Evolutionary conservation across 495 filamentous ascomycete species (phyloP).

Genomic region (Aspergillus ellipticus): DNA sequence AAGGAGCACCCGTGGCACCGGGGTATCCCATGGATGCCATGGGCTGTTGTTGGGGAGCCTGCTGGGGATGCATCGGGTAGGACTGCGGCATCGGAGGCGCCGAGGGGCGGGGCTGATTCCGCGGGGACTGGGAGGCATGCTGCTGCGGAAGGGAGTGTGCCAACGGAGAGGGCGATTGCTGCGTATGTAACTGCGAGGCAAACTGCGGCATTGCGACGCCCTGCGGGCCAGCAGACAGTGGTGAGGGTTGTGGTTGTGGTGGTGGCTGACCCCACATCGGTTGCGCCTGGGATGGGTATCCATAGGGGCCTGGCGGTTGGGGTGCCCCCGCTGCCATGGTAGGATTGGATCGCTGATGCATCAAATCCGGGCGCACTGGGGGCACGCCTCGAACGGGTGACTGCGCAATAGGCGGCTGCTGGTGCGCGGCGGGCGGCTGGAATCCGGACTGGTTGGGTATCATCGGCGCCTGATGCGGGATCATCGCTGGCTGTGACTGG

Average conservation of each 20-base stretch:
- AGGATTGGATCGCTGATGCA: conserved; percentile 45
- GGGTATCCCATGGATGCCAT: conserved; percentile 44
- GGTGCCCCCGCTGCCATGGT: conserved; percentile 35
- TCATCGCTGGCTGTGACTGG: conserved; percentile 35
- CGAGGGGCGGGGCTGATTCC: conserved; percentile 41
- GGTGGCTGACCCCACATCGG: conserved; percentile 54
- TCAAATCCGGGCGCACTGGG: conserved; percentile 41
- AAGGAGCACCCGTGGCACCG: conserved; percentile 32
- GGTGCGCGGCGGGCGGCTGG: conserved; percentile 33
- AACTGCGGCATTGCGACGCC: conserved; percentile 46
- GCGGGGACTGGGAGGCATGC: conserved; percentile 48
- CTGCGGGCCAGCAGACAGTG: conserved; percentile 39
- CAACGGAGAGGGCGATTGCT: conserved; percentile 42
- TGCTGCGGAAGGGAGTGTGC: conserved; percentile 31
- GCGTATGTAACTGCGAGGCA: conserved; percentile 32
- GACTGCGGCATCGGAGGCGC: conserved; percentile 41
- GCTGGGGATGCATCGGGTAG: conserved; percentile 49
- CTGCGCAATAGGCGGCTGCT: conserved; percentile 37
- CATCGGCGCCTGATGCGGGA: conserved; percentile 39
- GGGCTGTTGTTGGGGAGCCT: conserved; percentile 58
- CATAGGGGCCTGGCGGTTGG: conserved; percentile 41
- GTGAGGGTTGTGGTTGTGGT: conserved; percentile 51
- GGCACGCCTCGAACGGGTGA: conserved; percentile 43
- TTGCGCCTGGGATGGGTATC: conserved; percentile 44
- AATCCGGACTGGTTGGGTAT: conserved; percentile 36